Evolutionary conservation across 169 alveolate genomes (phyloP).

Genomic region (Plasmodium knowlesi): DNA sequence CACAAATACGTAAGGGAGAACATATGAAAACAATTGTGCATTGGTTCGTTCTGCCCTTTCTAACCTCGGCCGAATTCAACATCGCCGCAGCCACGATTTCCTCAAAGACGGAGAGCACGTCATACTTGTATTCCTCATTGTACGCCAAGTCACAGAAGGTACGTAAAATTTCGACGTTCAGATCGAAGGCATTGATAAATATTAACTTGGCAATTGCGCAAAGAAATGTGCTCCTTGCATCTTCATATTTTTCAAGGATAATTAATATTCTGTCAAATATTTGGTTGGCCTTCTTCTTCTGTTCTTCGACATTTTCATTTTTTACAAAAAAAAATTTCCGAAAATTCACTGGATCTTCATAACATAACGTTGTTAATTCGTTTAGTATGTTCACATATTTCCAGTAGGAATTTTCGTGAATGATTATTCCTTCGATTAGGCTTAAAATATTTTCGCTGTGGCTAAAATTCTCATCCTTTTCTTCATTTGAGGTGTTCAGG

Average conservation of each 20-base stretch:
- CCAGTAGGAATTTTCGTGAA: constrained; percentile 46
- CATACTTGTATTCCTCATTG: constrained; percentile 53
- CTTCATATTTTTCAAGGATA: constrained; percentile 73
- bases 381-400: constrained; percentile 62
- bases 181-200: constrained; percentile 40
- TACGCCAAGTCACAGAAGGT: constrained; percentile 29
- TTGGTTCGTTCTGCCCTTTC: neutral
- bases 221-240: constrained; percentile 55
- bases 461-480: constrained; percentile 63
- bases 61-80: constrained; percentile 55
- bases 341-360: constrained; percentile 58
- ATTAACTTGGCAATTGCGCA: constrained; percentile 54
- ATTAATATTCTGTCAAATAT: constrained; percentile 60
- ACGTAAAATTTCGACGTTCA: constrained; percentile 31
- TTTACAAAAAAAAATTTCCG: constrained; percentile 43
- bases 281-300: constrained; percentile 16
- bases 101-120: constrained; percentile 45
- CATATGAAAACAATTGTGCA: neutral
- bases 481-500: constrained; percentile 38
- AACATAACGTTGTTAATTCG: constrained; percentile 73
- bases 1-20: neutral
- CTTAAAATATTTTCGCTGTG: constrained; percentile 51
- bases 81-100: constrained; percentile 51
- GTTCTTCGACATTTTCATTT: constrained; percentile 3
- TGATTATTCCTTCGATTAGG: constrained; percentile 63